These are phyloP conservation scores for Paracamarosporium sp. DNA, from an alignment of 2,329 filamentous ascomycete genomes.

Conservation along the genomic window DNA sequence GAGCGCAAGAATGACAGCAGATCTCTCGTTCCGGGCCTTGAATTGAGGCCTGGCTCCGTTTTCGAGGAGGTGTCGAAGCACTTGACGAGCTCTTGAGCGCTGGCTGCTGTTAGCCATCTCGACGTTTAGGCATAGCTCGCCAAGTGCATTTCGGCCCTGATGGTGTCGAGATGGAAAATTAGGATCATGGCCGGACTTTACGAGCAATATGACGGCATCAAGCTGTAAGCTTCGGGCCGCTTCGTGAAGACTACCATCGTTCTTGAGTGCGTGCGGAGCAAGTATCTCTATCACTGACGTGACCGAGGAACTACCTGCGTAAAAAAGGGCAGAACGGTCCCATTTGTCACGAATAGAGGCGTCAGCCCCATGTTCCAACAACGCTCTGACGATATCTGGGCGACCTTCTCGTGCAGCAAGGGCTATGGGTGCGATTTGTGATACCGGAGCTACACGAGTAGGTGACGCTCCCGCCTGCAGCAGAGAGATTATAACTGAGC, in stretches of 20 bases:
- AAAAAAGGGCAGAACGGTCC: constrained; percentile 66
- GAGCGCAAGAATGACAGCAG: constrained; percentile 66
- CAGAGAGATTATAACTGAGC: constrained; percentile 63
- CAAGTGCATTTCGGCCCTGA: constrained; percentile 67
- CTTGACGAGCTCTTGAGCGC: constrained; percentile 42
- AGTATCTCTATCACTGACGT: constrained; percentile 49
- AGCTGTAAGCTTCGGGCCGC: constrained; percentile 67
- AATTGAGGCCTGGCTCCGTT: constrained; percentile 62
- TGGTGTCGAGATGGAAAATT: constrained; percentile 71
- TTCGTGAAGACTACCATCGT: constrained; percentile 73
- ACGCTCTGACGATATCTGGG: constrained; percentile 63
- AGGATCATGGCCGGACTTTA: constrained; percentile 66
- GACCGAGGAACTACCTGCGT: constrained; percentile 58
- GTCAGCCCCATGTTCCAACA: constrained; percentile 66
- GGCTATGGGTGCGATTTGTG: constrained; percentile 65
- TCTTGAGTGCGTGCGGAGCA: constrained; percentile 63
- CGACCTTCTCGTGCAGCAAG: constrained; percentile 64
- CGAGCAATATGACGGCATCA: constrained; percentile 61
- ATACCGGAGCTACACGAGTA: constrained; percentile 61
- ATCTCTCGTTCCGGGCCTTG: constrained; percentile 64
- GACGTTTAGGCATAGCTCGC: constrained; percentile 67
- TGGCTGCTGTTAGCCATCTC: constrained; percentile 50
- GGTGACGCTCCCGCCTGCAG: constrained; percentile 64
- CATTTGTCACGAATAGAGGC: constrained; percentile 64
- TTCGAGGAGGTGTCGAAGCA: constrained; percentile 64